A percentile compares a stretch with the other conserved stretches of the same genome.
phyloP scores from a whole-genome alignment of 352 stramenopile genomes.

The Phytopythium helicoides region DNA sequence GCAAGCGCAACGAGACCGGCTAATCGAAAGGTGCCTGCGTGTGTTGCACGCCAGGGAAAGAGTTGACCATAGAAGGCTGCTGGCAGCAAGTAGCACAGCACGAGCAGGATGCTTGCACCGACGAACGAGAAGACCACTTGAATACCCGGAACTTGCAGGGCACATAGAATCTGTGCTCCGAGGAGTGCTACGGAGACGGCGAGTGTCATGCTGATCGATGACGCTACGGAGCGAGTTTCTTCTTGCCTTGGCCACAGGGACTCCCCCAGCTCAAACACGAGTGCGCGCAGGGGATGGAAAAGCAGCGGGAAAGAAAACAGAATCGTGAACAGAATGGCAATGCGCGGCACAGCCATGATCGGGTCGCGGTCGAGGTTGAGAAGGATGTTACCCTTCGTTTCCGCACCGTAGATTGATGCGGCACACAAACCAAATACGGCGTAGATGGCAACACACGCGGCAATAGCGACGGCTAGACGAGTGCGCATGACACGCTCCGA shows the following conservation, averaged over 20 bases:
- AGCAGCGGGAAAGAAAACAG: slow-evolving; percentile 73
- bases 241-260: slow-evolving; percentile 12
- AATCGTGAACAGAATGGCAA: slow-evolving; percentile 71
- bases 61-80: slow-evolving; percentile 55
- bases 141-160: slow-evolving; percentile 50
- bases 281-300: slow-evolving; percentile 63
- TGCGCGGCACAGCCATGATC: slow-evolving; percentile 66
- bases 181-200: slow-evolving; percentile 42
- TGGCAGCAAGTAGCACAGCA: slow-evolving; percentile 75
- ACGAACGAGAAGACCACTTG: slow-evolving; percentile 80
- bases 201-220: slow-evolving; percentile 25
- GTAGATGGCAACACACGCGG: slow-evolving; percentile 54
- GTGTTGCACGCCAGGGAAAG: slow-evolving; percentile 34
- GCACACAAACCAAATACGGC: slow-evolving; percentile 61
- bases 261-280: slow-evolving; percentile 57
- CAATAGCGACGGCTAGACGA: slow-evolving; percentile 42
- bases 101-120: slow-evolving; percentile 63
- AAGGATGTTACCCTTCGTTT: slow-evolving; percentile 72
- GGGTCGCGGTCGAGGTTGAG: slow-evolving; percentile 70
- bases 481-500: slow-evolving; percentile 35
- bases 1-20: slow-evolving; percentile 24
- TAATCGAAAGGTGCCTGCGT: slow-evolving; percentile 22
- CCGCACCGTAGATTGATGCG: slow-evolving; percentile 51
- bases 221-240: slow-evolving; percentile 4
- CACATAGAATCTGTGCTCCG: slow-evolving; percentile 42